A percentile compares a stretch with the other conserved stretches of the same genome.
Evolutionary conservation across 1,284 basidiomycete genomes (phyloP).

Genomic region (Pulveroboletus ridleyi): DNA sequence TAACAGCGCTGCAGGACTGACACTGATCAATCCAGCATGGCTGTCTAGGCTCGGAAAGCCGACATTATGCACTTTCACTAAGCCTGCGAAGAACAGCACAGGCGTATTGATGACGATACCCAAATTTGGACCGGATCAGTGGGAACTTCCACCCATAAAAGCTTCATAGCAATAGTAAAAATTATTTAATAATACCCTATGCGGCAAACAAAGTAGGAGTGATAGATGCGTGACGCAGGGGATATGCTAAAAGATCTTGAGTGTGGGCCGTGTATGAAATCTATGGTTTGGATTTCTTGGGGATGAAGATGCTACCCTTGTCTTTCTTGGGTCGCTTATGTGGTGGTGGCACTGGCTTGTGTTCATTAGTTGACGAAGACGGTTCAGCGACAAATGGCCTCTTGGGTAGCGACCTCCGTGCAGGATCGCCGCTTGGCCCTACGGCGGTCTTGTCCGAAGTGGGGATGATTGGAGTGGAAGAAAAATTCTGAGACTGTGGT

Average conservation of each 20-base stretch:
- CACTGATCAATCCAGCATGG: conserved; percentile 92
- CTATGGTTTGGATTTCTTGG: conserved; percentile 44
- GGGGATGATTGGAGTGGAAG: conserved; percentile 7
- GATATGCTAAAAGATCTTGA: conserved; percentile 7
- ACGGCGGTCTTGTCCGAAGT: conserved; percentile 8
- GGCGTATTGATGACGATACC: conserved; percentile 78
- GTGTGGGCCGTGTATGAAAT: not conserved
- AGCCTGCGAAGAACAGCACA: conserved; percentile 76
- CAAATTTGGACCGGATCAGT: conserved; percentile 81
- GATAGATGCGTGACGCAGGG: conserved; percentile 13
- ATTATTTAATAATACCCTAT: conserved; percentile 22
- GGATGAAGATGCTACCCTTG: conserved; percentile 56
- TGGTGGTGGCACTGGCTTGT: conserved; percentile 23
- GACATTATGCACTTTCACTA: conserved; percentile 88
- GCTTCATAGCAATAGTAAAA: conserved; percentile 34
- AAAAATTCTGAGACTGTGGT: conserved; percentile 26
- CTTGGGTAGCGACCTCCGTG: conserved; percentile 26
- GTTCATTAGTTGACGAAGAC: conserved; percentile 24
- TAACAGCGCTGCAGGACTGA: conserved; percentile 63
- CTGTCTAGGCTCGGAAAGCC: conserved; percentile 80
- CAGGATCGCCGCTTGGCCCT: conserved; percentile 3
- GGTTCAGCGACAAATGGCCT: conserved; percentile 29
- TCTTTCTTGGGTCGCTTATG: conserved; percentile 49
- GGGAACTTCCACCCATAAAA: conserved; percentile 86
- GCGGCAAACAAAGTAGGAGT: conserved; percentile 14